A percentile compares a stretch with the other conserved stretches of the same genome.
phyloP scores from a whole-genome alignment of 805 yeast species.

The Torulaspora indica region DNA sequence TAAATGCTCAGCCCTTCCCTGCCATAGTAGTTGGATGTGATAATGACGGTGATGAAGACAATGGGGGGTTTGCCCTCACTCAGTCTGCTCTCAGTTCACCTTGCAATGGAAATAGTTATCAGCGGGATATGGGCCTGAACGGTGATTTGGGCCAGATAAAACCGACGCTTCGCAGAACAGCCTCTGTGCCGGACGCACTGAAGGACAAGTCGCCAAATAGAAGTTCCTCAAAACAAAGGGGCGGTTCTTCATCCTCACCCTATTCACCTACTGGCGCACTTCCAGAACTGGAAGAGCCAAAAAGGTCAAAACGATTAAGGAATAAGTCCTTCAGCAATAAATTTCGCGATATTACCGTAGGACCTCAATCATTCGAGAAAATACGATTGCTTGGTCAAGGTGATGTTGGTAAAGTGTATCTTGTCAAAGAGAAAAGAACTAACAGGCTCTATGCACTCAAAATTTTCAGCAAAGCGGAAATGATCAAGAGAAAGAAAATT shows the following conservation, averaged over 20 bases:
- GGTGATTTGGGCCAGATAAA: conserved; percentile 9
- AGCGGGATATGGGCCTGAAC: not conserved
- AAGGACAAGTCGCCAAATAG: conserved; percentile 22
- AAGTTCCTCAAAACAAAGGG: conserved; percentile 3
- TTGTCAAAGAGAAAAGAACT: conserved; percentile 77
- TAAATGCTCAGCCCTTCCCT: conserved; percentile 23
- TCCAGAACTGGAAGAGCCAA: conserved; percentile 23
- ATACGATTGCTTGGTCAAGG: conserved; percentile 91
- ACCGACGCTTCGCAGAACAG: conserved; percentile 60
- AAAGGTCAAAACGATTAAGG: conserved; percentile 37
- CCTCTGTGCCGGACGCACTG: conserved; percentile 74
- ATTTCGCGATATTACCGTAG: conserved; percentile 71
- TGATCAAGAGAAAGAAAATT: conserved; percentile 91
- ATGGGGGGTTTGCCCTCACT: conserved; percentile 1
- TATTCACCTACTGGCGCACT: not conserved
- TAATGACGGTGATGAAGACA: conserved; percentile 16
- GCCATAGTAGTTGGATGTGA: conserved; percentile 25
- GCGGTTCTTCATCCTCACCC: not conserved
- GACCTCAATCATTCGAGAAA: conserved; percentile 83
- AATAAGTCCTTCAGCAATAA: conserved; percentile 59
- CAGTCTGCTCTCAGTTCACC: conserved; percentile 6
- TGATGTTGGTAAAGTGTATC: conserved; percentile 93
- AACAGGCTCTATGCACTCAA: conserved; percentile 87
- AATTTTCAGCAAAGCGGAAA: conserved; percentile 81
- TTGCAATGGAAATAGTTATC: conserved; percentile 4